Percentiles rank a stretch among this genome's conserved stretches.
Evolutionary conservation across 2,329 filamentous ascomycete species (phyloP).

Genomic region (Aspergillus awamori): DNA sequence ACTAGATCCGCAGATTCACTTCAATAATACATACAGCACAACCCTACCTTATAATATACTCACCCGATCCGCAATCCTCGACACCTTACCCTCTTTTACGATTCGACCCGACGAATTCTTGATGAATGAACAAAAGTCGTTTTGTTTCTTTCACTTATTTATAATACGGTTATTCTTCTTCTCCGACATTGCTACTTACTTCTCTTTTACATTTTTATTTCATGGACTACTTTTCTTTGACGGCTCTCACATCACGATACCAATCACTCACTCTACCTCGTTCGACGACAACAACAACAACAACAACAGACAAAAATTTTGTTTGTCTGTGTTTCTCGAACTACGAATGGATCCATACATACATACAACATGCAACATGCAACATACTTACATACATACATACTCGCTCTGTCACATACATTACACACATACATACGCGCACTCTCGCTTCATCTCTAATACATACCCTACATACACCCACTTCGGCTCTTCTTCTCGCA

Average conservation of each 20-base stretch:
- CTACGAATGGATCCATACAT: neutral
- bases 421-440: neutral
- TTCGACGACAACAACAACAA: neutral
- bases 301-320: no score
- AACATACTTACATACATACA: neutral
- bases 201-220: neutral
- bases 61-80: neutral
- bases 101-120: slow-evolving; percentile 18
- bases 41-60: slow-evolving; percentile 3
- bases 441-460: neutral
- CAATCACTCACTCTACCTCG: neutral
- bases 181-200: neutral
- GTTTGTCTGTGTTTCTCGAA: neutral
- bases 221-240: neutral
- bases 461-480: neutral
- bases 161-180: slow-evolving; percentile 4
- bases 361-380: neutral
- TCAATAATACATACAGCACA: slow-evolving; percentile 4
- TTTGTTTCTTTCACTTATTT: slow-evolving; percentile 6
- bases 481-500: no score
- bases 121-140: slow-evolving; percentile 20
- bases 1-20: neutral
- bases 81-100: slow-evolving; percentile 6
- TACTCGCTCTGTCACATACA: neutral
- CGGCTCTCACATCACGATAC: slow-evolving; percentile 14